Percentiles rank a stretch among this genome's conserved stretches.
These are phyloP conservation scores for Xylariomycetidae sp. DNA, from an alignment of 2,329 filamentous ascomycete genomes.

Conservation along the genomic window DNA sequence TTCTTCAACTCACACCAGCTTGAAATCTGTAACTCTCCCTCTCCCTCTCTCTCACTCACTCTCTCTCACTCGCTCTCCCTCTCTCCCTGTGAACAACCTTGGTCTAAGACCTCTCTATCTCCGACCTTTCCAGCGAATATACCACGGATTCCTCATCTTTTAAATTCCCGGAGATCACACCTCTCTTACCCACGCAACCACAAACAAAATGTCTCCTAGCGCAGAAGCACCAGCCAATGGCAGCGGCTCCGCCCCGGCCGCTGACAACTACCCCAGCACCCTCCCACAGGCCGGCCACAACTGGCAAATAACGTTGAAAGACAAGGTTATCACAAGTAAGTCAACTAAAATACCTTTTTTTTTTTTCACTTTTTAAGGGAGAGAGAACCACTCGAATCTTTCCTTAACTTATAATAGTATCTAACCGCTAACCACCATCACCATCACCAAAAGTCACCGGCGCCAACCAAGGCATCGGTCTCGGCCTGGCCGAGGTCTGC, in stretches of 20 bases:
- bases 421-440: too few species aligned
- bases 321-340: slow-evolving; percentile 36
- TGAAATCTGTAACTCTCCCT: too few species aligned
- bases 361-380: not conserved
- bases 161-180: too few species aligned
- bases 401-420: too few species aligned
- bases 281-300: slow-evolving; percentile 29
- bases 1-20: too few species aligned
- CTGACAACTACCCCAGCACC: slow-evolving; percentile 24
- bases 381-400: not conserved
- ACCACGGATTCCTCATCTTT: too few species aligned
- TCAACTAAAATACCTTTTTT: slow-evolving; percentile 5
- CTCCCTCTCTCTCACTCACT: too few species aligned
- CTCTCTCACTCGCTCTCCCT: too few species aligned
- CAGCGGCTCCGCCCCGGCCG: slow-evolving; percentile 4
- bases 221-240: slow-evolving; percentile 3
- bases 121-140: too few species aligned
- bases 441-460: slow-evolving; percentile 37
- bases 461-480: slow-evolving; percentile 40
- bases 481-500: slow-evolving; percentile 42
- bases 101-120: too few species aligned
- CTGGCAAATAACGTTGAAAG: slow-evolving; percentile 29
- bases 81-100: too few species aligned
- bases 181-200: not conserved
- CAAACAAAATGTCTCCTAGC: slow-evolving; percentile 12